Conservation (phyloP, 768 basidiomycete genomes). For the Macrolepiota dolichaula region DNA sequence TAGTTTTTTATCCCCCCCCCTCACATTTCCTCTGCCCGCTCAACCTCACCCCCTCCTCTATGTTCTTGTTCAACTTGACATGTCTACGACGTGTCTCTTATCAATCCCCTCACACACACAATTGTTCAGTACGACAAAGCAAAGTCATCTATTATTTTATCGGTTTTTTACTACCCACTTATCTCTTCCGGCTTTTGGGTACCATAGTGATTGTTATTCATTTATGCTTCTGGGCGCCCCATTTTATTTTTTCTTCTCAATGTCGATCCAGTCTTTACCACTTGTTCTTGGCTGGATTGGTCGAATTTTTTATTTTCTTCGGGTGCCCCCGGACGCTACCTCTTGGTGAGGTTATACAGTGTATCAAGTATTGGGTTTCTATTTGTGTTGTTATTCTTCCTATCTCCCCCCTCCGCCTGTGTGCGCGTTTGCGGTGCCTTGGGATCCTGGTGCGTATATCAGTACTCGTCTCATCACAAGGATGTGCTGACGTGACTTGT, state of each 20-base stretch:
- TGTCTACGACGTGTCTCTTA: constrained; percentile 2
- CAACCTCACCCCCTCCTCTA: not conserved
- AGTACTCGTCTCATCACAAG: not conserved
- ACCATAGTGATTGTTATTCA: not conserved
- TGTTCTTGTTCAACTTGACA: constrained; percentile 8
- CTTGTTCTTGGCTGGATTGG: not conserved
- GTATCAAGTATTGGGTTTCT: constrained; percentile 1
- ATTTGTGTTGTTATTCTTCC: not conserved
- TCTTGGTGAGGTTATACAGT: not conserved
- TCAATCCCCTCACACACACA: not conserved
- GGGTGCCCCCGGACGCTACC: constrained; percentile 6
- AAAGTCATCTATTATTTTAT: constrained; percentile 6
- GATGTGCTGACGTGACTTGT: not conserved
- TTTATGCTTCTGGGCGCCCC: not conserved
- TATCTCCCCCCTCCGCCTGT: not conserved
- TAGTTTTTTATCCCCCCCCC: not conserved
- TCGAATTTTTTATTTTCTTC: not conserved
- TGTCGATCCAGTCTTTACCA: not conserved
- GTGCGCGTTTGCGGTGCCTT: not conserved
- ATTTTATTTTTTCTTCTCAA: not conserved
- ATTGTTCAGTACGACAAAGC: constrained; percentile 9
- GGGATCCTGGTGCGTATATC: not conserved
- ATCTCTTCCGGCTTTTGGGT: constrained; percentile 4
- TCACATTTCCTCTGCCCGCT: not conserved
- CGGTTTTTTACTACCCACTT: constrained; percentile 6